Conservation (phyloP, 164 flowering plant genomes). For the Dillenia suffruticosa region DNA sequence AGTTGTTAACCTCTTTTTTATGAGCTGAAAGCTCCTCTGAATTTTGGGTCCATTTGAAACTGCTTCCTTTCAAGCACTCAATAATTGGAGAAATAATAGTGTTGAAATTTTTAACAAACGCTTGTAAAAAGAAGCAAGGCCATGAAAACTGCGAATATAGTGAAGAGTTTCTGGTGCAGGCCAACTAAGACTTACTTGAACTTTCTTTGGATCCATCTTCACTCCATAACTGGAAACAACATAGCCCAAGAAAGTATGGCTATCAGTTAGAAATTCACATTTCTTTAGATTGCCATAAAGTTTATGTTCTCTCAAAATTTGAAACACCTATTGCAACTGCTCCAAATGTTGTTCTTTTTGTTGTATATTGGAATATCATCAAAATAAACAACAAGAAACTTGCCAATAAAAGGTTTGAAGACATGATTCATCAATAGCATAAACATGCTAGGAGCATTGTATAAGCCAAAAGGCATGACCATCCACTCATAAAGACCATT, state of each 20-base stretch:
- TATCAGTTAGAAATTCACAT: neutral
- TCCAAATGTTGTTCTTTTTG: too few relatives aligned
- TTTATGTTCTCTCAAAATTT: neutral
- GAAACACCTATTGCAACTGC: too few relatives aligned
- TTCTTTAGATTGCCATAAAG: neutral
- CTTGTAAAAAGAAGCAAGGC: neutral
- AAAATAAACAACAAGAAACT: too few relatives aligned
- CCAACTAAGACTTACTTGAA: neutral
- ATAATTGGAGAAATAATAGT: neutral
- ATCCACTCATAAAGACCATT: too few relatives aligned
- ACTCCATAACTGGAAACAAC: neutral
- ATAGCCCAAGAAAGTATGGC: neutral
- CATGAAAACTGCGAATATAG: neutral
- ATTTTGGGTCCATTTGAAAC: neutral
- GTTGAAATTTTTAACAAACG: neutral
- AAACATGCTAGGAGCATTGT: too few relatives aligned
- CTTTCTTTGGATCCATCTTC: neutral
- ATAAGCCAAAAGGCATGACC: too few relatives aligned
- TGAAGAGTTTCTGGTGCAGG: neutral
- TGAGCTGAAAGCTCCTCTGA: too few relatives aligned
- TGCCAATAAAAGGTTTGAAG: too few relatives aligned
- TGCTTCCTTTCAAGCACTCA: neutral
- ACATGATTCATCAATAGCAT: too few relatives aligned
- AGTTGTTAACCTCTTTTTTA: too few relatives aligned
- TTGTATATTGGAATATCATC: too few relatives aligned